These are phyloP conservation scores for Pythium inflatum DNA, from an alignment of 352 stramenopile species.

Conservation along the genomic window DNA sequence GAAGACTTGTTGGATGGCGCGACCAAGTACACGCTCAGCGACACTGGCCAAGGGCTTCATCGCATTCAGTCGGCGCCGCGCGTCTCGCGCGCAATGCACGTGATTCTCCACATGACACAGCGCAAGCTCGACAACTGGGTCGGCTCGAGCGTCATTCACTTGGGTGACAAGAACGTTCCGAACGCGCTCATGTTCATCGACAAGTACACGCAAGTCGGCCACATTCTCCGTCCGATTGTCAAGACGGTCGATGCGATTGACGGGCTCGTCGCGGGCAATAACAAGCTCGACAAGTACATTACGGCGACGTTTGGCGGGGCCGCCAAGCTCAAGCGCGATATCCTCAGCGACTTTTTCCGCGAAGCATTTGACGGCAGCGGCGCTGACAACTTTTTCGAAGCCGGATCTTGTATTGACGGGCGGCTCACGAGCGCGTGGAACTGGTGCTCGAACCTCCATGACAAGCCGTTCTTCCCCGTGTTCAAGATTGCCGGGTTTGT, in stretches of 20 bases:
- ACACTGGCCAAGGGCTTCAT: constrained; percentile 96
- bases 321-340: constrained; percentile 83
- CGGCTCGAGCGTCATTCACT: constrained; percentile 95
- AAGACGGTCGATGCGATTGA: constrained; percentile 85
- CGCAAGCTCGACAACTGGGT: constrained; percentile 86
- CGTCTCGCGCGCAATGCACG: constrained; percentile 95
- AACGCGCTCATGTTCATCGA: constrained; percentile 99
- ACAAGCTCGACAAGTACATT: constrained; percentile 66
- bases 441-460: constrained; percentile 95
- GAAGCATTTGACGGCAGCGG: constrained; percentile 96
- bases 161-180: constrained; percentile 98
- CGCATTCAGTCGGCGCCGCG: constrained; percentile 93
- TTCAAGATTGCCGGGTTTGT: constrained; percentile 97
- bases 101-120: constrained; percentile 89
- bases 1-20: constrained; percentile 90
- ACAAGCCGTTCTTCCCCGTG: constrained; percentile 95
- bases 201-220: constrained; percentile 96
- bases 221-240: constrained; percentile 88
- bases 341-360: constrained; percentile 96
- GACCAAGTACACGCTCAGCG: constrained; percentile 87
- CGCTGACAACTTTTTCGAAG: constrained; percentile 96
- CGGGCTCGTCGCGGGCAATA: constrained; percentile 49
- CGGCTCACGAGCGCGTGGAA: constrained; percentile 97
- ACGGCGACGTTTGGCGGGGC: constrained; percentile 86
- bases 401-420: constrained; percentile 96